A percentile compares a stretch with the other conserved stretches of the same genome.
Conservation (phyloP, 371 early-diverging fungal genomes). For the Syncephalis plumigaleata region DNA sequence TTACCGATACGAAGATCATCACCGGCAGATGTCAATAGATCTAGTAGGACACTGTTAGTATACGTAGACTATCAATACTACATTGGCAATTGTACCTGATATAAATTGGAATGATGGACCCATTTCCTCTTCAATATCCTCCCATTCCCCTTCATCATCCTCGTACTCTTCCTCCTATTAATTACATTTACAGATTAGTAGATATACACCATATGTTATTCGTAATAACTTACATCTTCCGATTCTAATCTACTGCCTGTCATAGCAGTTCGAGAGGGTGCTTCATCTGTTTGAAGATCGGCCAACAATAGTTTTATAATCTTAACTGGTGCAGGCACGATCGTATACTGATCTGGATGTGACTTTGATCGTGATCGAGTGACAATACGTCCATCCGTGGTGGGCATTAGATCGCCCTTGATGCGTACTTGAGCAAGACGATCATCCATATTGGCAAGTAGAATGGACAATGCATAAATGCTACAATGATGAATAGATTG, state of each 20-base stretch:
- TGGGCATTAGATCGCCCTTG: slow-evolving; percentile 61
- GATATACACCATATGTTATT: slow-evolving; percentile 3
- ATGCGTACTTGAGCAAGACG: slow-evolving; percentile 45
- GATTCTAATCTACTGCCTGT: too few relatives aligned
- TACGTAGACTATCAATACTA: slow-evolving; percentile 2
- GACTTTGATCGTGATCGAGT: slow-evolving; percentile 15
- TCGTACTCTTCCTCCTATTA: slow-evolving; percentile 23
- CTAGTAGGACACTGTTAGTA: slow-evolving; percentile 8
- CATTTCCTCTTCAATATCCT: slow-evolving; percentile 27
- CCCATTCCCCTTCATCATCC: slow-evolving; percentile 35
- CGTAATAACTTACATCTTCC: neutral
- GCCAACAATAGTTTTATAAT: slow-evolving; percentile 62
- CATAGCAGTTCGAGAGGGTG: too few relatives aligned
- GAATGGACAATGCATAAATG: slow-evolving; percentile 55
- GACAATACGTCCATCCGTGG: slow-evolving; percentile 33
- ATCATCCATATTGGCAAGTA: slow-evolving; percentile 45
- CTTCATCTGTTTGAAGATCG: slow-evolving; percentile 34
- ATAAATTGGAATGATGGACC: too few relatives aligned
- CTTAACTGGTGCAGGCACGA: slow-evolving; percentile 59
- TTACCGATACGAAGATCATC: slow-evolving; percentile 8
- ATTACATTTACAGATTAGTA: slow-evolving; percentile 4
- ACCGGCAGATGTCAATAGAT: too few relatives aligned
- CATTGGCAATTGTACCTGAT: slow-evolving; percentile 5
- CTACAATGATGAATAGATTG: slow-evolving; percentile 17
- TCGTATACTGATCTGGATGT: slow-evolving; percentile 66